Conservation (phyloP, 108 stramenopile species). For the Hondaea fermentalgiana region DNA sequence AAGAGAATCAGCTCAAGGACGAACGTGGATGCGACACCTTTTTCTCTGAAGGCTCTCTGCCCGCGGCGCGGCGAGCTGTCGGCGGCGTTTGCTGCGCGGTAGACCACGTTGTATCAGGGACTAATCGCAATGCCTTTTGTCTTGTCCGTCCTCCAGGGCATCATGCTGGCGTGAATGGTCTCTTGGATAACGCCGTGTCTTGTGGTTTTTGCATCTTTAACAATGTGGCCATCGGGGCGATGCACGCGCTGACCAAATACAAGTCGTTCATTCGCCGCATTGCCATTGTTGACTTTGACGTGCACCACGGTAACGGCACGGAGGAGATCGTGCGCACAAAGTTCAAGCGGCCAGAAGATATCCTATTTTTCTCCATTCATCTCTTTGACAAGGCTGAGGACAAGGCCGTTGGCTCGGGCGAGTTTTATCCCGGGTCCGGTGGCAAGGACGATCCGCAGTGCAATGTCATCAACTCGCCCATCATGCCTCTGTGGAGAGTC, state of each 20-base stretch:
- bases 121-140: slow-evolving; percentile 65
- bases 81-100: slow-evolving; percentile 44
- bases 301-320: slow-evolving; percentile 59
- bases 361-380: slow-evolving; percentile 46
- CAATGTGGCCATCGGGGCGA: slow-evolving; percentile 94
- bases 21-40: slow-evolving; percentile 41
- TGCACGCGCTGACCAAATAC: slow-evolving; percentile 74
- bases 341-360: slow-evolving; percentile 27
- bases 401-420: neutral
- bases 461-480: neutral
- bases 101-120: slow-evolving; percentile 37
- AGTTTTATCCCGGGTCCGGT: slow-evolving; percentile 41
- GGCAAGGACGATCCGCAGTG: neutral
- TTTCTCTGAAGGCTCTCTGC: slow-evolving; percentile 25
- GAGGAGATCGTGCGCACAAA: slow-evolving; percentile 37
- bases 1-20: neutral
- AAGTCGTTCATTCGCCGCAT: slow-evolving; percentile 25
- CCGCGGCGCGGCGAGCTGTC: slow-evolving; percentile 76
- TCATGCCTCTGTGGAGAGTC: neutral
- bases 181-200: slow-evolving; percentile 33
- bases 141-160: slow-evolving; percentile 96
- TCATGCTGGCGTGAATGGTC: slow-evolving; percentile 86
- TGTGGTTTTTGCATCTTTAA: slow-evolving; percentile 98
- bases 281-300: slow-evolving; percentile 55
- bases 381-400: slow-evolving; percentile 33